A percentile compares a stretch with the other conserved stretches of the same genome.
These are phyloP conservation scores for Sporisorium reilianum DNA, from an alignment of 1,284 basidiomycete species.

Conservation along the genomic window DNA sequence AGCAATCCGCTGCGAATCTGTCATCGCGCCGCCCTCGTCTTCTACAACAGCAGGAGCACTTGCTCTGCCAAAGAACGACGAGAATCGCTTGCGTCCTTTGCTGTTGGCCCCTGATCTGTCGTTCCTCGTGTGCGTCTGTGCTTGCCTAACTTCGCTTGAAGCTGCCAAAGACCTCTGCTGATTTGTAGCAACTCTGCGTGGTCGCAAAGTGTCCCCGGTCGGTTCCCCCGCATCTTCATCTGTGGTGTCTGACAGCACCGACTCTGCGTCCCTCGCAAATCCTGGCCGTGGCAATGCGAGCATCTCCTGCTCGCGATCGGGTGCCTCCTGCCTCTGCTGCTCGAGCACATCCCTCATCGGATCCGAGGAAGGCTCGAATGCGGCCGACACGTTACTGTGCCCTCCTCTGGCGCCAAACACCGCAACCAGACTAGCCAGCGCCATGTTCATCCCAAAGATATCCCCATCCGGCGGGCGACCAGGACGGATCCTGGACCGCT, in stretches of 20 bases:
- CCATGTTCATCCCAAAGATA: slow-evolving; percentile 29
- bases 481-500: background rate
- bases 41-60: background rate
- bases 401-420: slow-evolving; percentile 37
- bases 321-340: slow-evolving; percentile 15
- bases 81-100: slow-evolving; percentile 20
- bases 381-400: slow-evolving; percentile 24
- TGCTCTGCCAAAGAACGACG: slow-evolving; percentile 22
- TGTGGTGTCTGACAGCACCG: slow-evolving; percentile 44
- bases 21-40: slow-evolving; percentile 9
- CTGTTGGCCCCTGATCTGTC: background rate
- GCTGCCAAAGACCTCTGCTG: slow-evolving; percentile 1
- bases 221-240: slow-evolving; percentile 37
- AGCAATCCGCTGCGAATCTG: slow-evolving; percentile 30
- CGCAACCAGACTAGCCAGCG: slow-evolving; percentile 33
- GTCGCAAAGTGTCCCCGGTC: background rate
- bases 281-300: slow-evolving; percentile 40
- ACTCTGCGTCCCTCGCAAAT: slow-evolving; percentile 36
- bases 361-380: slow-evolving; percentile 28
- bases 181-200: background rate
- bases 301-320: slow-evolving; percentile 41
- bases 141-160: background rate
- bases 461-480: background rate
- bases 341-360: slow-evolving; percentile 28
- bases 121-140: background rate